Evolutionary conservation across 805 yeast species (phyloP).

Genomic region (Myxozyma monticola): DNA sequence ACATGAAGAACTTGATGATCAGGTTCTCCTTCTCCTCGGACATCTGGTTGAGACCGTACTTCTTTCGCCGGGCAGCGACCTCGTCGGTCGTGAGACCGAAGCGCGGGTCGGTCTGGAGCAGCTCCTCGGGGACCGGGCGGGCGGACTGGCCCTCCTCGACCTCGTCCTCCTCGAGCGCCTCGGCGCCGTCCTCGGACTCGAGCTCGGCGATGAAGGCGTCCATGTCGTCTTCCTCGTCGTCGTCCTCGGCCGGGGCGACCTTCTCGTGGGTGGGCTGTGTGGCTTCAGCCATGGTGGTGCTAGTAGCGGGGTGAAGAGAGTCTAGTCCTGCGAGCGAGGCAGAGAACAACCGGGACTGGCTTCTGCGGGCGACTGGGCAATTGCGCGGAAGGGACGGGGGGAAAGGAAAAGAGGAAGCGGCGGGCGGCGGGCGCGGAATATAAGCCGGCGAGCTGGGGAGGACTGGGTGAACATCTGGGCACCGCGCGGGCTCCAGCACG

Average conservation of each 20-base stretch:
- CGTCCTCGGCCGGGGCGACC: slow-evolving; percentile 56
- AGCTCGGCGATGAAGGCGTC: slow-evolving; percentile 61
- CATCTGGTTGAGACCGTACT: slow-evolving; percentile 88
- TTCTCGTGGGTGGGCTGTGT: slow-evolving; percentile 34
- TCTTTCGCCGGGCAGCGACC: slow-evolving; percentile 80
- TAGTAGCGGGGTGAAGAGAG: no score
- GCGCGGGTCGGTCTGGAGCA: slow-evolving; percentile 77
- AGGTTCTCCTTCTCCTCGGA: slow-evolving; percentile 82
- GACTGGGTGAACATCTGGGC: no score
- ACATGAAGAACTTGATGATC: slow-evolving; percentile 75
- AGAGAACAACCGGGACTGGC: no score
- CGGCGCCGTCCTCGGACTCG: slow-evolving; percentile 61
- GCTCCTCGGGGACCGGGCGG: slow-evolving; percentile 82
- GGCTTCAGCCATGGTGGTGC: slow-evolving; percentile 30
- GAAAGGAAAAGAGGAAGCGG: no score
- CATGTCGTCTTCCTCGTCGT: slow-evolving; percentile 65
- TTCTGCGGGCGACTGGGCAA: no score
- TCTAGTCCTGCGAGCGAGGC: no score
- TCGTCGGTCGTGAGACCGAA: slow-evolving; percentile 77
- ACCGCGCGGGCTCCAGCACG: no score
- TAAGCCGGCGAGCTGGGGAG: no score
- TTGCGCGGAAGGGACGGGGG: no score
- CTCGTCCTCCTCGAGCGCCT: slow-evolving; percentile 41
- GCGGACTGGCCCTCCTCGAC: slow-evolving; percentile 55
- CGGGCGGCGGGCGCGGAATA: no score